Base-by-base conservation (phyloP, 2,329 filamentous ascomycete genomes). In the Microcyclosporella mali region DNA sequence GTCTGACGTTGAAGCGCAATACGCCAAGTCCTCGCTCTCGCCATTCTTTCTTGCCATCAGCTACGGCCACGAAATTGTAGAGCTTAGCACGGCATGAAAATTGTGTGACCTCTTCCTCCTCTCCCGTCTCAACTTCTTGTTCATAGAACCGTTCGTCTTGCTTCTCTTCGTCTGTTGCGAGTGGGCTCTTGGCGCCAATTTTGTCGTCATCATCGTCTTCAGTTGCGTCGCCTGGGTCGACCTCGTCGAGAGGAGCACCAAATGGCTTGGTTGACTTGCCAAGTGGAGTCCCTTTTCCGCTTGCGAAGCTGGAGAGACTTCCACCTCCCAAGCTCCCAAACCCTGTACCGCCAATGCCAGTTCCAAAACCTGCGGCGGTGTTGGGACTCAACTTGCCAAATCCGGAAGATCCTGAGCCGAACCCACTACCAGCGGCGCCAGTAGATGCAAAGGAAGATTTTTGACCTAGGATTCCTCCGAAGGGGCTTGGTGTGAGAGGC, bases 11-110 rank as follows among this genome's bases (percentile, higher is more conserved):
- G 62, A 95, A 75, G 67, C 92, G 92, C 54, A 95, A 73, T 55
- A 83, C 84, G 33, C 89, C 89, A 3, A 82, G 76, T 10, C 89
- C 89, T 40, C 89, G 81, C 67, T 97, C 90, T 64, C 90, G 90
- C 90, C 90, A 97, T 35, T 81, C 81, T 41, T 77, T 77, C 51
- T 66, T 67, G 34, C 54, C 51, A 15, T 55, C 54, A 34, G 74
- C 75, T 28, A 73, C 72, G 51, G 79, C 79, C 51, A 84, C 80
- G 56, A 92, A 84, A 45, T 83, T 77, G 69, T 87, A 97, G 45
- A 97, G 78, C 65, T 94, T 94, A 15, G 87, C 84, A 51, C 89
- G 82, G 46, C 84, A 80, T 33, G 80, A 77, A 59, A 90, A 78
- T 37, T 87, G 69, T 1, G 85, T 90, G 15, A 74, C 73, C 63